Base-by-base conservation (phyloP, 1,284 basidiomycete genomes). In the Rhodotorula sp. region DNA sequence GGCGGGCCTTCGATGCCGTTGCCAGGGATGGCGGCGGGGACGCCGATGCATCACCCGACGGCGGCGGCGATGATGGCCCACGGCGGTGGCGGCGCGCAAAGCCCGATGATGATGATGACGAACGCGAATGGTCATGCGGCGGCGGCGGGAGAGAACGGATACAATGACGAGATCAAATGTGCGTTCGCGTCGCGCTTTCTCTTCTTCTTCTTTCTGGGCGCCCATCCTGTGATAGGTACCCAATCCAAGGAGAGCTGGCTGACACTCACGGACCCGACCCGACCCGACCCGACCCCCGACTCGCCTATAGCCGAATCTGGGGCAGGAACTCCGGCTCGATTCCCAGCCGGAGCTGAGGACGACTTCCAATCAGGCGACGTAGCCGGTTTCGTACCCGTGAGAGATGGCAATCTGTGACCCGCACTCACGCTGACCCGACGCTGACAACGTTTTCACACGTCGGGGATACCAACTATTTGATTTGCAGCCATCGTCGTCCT, bases 331-430 rank as follows among this genome's bases (percentile, higher is more conserved):
- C 45, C 66, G 14, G 29, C 45, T 20, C 53, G 26, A 6, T 24
- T 18, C 20, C 8, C 54, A 17, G 24, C 26, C n/a, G 64, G 33
- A 8, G 58, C 26, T 2, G 53, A 57, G 26, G 70, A 66, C 6
- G 49, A 60, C 33, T 56, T 68, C 48, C 63, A 72, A 44, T 66
- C 70, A 18, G 70, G 70, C 45, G 70, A 72, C 48, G 46, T 68
- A 10, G 64, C 67, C 14, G 70, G 70, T 18, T 64, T 68, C n/a
- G 64, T 59, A 15, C 4, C 64, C 15, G 67, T 68, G 3, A 45
- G 64, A 64, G 7, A 2, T 3, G 26, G 22, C n/a, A 15, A 7
- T 10, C 18, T 20, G 48, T 7, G 6, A 49, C 48, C 22, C 18
- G 1, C 48, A 24, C 20, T 26, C 24, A 14, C 30, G 0, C 26